phyloP scores from a whole-genome alignment of 2,329 filamentous ascomycete genomes.

The Sporothrix pallida region DNA sequence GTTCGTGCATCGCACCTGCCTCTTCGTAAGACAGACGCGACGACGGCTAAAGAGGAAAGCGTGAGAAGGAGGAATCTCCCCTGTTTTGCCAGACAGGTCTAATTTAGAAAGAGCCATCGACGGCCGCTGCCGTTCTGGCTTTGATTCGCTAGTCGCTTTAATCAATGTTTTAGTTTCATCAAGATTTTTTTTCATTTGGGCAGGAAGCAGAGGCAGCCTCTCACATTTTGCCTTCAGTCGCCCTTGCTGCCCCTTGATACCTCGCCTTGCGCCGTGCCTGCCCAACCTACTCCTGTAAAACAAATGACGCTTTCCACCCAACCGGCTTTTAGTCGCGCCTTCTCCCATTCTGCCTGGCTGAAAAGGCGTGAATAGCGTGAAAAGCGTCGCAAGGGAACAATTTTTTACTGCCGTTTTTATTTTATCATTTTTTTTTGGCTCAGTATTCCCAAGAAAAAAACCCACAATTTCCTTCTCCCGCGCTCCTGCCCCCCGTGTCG shows the following conservation, averaged over 20 bases:
- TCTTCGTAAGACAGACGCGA: background rate
- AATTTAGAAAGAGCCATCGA: slow-evolving; percentile 25
- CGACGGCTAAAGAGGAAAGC: slow-evolving; percentile 12
- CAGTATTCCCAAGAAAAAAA: background rate
- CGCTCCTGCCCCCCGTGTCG: background rate
- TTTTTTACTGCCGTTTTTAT: background rate
- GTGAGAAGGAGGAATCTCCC: background rate
- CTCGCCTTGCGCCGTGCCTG: slow-evolving; percentile 18
- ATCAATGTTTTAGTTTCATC: background rate
- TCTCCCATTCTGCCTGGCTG: background rate
- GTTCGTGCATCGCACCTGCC: background rate
- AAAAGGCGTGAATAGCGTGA: too few relatives aligned
- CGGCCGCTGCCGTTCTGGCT: slow-evolving; percentile 28
- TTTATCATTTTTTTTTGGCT: background rate
- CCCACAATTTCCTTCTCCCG: slow-evolving; percentile 17
- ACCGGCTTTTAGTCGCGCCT: background rate
- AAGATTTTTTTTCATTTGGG: background rate
- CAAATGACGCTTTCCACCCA: slow-evolving; percentile 11
- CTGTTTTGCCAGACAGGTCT: slow-evolving; percentile 18
- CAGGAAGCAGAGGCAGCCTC: background rate
- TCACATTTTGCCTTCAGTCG: background rate
- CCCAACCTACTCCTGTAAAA: background rate
- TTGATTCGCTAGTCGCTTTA: background rate
- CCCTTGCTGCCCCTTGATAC: background rate
- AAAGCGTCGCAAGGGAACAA: slow-evolving; percentile 11